Evolutionary conservation across 495 filamentous ascomycete species (phyloP), one percentile per base, ranked within the genome.

Genomic region (Trichoderma virens): DNA sequence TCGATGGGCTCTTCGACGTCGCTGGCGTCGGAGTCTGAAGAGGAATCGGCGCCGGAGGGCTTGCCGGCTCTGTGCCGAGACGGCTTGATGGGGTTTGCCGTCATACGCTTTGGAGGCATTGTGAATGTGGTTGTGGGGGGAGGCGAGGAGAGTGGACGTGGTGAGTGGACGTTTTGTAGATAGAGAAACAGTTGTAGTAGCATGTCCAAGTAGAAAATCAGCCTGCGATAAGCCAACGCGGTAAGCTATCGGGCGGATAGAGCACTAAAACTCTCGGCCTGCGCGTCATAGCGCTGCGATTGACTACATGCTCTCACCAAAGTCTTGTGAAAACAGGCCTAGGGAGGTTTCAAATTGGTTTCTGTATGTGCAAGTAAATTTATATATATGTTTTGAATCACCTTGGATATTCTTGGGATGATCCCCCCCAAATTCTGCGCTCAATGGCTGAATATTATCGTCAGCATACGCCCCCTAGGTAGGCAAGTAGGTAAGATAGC

Each of bases 81-180:
- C 1, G 93, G 90, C 69, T 86, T 87, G 65, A 88, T 75, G 4
- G 91, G 92, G 72, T 98, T 97, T 51, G 91, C 91, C 69, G 93
- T 97, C 93, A 98, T 97, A 66, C 90, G 88, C 77, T 92, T 93
- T 38, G 86, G 82, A 68, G 91, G 88, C 92, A 96, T 96, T 62
- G 68, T 80, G 78, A 25, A 5, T n/a, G 23, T 62, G 61, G n/a
- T 11, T 18, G n/a, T 7, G 2, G 61, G 18, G 5, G 5, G 61
- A 28, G 61, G 47, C 0, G 23, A n/a, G 38, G 6, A 6, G n/a
- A 30, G 27, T 23, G 39, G 27, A 62, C 14, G 20, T n/a, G 6
- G 38, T 9, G 28, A 31, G 35, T 39, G 56, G 45, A 54, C 7
- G 7, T 54, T 6, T 11, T 3, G n/a, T 1, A 11, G 34, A 7